These are phyloP conservation scores for Colletotrichum zoysiae DNA, from an alignment of 2,329 filamentous ascomycete genomes.

Conservation along the genomic window DNA sequence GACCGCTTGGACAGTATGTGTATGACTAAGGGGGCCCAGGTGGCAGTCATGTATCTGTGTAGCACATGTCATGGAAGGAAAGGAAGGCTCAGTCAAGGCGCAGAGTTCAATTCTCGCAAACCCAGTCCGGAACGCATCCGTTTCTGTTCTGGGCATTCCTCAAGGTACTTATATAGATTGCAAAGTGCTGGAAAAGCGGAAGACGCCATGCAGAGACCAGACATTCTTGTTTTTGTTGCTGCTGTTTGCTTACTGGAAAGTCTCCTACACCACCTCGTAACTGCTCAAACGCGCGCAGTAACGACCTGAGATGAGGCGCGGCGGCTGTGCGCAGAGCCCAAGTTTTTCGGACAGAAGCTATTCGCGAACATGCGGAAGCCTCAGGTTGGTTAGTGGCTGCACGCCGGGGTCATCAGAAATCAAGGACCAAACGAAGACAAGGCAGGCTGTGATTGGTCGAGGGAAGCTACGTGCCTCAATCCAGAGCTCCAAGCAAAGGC, in stretches of 20 bases:
- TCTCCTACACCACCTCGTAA: background rate
- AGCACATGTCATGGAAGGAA: background rate
- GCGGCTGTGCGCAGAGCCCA: slow-evolving; percentile 25
- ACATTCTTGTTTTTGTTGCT: background rate
- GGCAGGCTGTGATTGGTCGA: slow-evolving; percentile 28
- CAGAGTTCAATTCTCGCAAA: slow-evolving; percentile 1
- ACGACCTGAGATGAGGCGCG: slow-evolving; percentile 13
- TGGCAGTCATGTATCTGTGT: background rate
- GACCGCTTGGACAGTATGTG: background rate
- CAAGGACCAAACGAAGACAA: background rate
- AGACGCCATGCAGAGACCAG: too few relatives aligned
- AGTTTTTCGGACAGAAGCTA: slow-evolving; percentile 26
- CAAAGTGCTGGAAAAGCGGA: too few relatives aligned
- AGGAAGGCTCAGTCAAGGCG: background rate
- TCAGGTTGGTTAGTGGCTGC: slow-evolving; percentile 1
- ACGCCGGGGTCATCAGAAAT: slow-evolving; percentile 1
- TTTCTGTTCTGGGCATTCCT: background rate
- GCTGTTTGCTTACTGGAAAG: background rate
- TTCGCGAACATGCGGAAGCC: slow-evolving; percentile 29
- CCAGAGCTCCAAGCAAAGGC: background rate
- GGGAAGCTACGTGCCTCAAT: slow-evolving; percentile 6
- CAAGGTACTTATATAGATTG: background rate
- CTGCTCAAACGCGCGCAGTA: slow-evolving; percentile 2
- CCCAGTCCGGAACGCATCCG: slow-evolving; percentile 3
- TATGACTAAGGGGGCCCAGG: background rate